A percentile compares a stretch with the other conserved stretches of the same genome.
Conservation (phyloP, 208 protist species). For the Phytomonas francai region DNA sequence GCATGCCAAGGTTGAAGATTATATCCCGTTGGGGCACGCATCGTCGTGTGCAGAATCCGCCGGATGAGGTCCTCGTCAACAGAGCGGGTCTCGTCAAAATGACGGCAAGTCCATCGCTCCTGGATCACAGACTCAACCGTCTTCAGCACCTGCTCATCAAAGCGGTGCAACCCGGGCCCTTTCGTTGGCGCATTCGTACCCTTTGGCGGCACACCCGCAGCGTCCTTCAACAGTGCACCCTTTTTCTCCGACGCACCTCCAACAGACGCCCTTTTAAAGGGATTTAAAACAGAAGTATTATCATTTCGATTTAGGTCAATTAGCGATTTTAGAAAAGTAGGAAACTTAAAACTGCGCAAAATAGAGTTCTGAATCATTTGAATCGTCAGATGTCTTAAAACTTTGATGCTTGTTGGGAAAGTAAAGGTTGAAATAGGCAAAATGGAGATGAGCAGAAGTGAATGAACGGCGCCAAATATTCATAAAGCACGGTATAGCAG, state of each 20-base stretch:
- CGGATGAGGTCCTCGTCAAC: conserved; percentile 30
- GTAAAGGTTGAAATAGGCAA: conserved; percentile 8
- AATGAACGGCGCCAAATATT: too few species aligned
- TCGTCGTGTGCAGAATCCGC: conserved; percentile 44
- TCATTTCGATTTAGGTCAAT: too few species aligned
- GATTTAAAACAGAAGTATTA: too few species aligned
- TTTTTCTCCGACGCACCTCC: not conserved
- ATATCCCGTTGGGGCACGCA: conserved; percentile 60
- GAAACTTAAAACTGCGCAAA: not conserved
- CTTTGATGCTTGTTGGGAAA: conserved; percentile 9
- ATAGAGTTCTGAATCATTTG: not conserved
- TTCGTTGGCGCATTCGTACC: not conserved
- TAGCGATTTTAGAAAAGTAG: not conserved
- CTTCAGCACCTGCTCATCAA: conserved; percentile 1
- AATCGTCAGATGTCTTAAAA: not conserved
- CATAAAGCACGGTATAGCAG: not conserved
- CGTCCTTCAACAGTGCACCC: not conserved
- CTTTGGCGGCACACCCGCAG: not conserved
- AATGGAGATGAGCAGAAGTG: conserved; percentile 1
- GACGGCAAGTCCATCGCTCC: conserved; percentile 37
- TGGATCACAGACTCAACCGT: conserved; percentile 26
- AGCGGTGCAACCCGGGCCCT: too few species aligned
- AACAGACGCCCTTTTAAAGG: not conserved
- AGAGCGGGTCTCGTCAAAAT: conserved; percentile 34
- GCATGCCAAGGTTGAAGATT: conserved; percentile 84